These are phyloP conservation scores for Solidago caesia DNA, from an alignment of 129 eudicot species.

Conservation along the genomic window DNA sequence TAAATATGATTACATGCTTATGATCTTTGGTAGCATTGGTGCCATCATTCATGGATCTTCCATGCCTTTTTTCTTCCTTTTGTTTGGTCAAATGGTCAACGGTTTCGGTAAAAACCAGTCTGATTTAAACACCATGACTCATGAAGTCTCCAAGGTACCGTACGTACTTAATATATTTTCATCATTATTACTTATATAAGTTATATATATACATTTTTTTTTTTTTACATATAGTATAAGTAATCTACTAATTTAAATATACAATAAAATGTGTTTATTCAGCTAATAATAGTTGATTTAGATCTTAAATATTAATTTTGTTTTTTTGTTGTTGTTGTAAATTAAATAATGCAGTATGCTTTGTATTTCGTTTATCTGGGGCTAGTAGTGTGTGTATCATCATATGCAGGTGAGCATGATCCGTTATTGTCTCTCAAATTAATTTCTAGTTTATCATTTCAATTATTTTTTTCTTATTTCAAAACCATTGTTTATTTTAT, in stretches of 20 bases:
- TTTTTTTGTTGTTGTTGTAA: not conserved
- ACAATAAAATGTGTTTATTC: not conserved
- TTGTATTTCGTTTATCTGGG: conserved; percentile 95
- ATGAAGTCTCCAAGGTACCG: conserved; percentile 84
- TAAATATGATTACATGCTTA: conserved; percentile 57
- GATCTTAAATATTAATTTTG: conserved; percentile 29
- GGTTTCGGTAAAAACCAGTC: conserved; percentile 93
- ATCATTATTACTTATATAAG: no score
- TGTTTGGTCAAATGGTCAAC: conserved; percentile 92
- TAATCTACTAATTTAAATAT: no score
- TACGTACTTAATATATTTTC: not conserved
- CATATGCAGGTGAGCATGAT: conserved; percentile 85
- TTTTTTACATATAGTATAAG: no score
- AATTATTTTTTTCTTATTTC: not conserved
- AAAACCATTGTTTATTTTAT: not conserved
- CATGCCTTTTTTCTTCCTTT: conserved; percentile 91
- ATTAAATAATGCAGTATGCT: conserved; percentile 70
- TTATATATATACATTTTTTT: no score
- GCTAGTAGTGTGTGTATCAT: conserved; percentile 77
- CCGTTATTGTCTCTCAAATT: conserved; percentile 17
- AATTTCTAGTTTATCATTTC: not conserved
- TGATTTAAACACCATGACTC: conserved; percentile 73
- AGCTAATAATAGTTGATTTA: not conserved
- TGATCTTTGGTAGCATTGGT: conserved; percentile 78
- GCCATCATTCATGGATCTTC: conserved; percentile 94